Evolutionary conservation across 208 protist genomes (phyloP), one percentile per base, ranked within the genome.

Genomic region (Leishmania turanica): DNA sequence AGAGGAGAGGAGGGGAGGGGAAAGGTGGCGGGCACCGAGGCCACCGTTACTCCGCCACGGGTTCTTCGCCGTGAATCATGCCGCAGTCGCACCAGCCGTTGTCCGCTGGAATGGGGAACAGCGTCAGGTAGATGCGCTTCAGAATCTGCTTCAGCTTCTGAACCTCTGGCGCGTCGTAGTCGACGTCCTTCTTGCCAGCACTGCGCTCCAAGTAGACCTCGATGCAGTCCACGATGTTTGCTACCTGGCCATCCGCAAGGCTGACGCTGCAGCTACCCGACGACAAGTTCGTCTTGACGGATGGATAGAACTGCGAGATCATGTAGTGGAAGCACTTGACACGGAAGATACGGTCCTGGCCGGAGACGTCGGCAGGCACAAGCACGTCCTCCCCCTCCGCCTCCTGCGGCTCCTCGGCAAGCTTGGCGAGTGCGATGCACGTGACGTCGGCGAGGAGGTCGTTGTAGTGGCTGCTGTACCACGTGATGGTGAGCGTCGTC

Each of bases 281-380:
- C 27, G 81, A 82, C 64, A 96, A 87, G 82, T 97, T 96, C 19
- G 92, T 97, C 24, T 76, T 91, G 53, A 96, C 92, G 68, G 87
- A 84, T 19, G 86, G 75, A 87, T 97, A 96, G 73, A 98, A 96
- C 87, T 98, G 95, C 34, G 93, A 88, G 80, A 98, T 89, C 93
- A 98, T 98, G 84, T 97, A 92, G 81, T 98, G 95, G 64, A 98
- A 97, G 84, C 95, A 98, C 84, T 97, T 97, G 73, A 97, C 81
- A 51, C 95, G 91, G 79, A 98, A 98, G 34, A 98, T 76, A 54
- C 86, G 85, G 87, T 98, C 95, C 85, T 95, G 89, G 1, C 91
- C 90, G 31, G 87, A 85, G 53, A 96, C 89, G 78, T 96, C 93
- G 19, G 92, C 92, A 58, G 93, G 95, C 71, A 96, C 89, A 11